Evolutionary conservation across 208 protist genomes (phyloP).

Genomic region (Strigomonas culicis): DNA sequence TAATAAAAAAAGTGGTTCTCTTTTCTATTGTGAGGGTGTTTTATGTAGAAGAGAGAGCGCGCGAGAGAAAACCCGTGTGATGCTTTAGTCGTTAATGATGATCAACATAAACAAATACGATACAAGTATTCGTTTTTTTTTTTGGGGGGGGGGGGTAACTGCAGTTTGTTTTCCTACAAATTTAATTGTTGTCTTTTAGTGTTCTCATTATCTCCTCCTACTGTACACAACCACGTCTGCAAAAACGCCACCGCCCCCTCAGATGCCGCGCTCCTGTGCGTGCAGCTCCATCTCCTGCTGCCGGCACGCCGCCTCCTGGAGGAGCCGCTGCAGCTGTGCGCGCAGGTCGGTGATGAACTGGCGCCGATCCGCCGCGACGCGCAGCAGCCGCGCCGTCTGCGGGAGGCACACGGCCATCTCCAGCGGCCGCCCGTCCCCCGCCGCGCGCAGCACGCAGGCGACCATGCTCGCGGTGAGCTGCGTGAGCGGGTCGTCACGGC

Average conservation of each 20-base stretch:
- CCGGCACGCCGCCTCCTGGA: neutral
- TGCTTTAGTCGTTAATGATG: neutral
- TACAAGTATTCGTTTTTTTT: no score
- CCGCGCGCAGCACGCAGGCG: constrained; percentile 33
- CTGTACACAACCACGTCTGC: neutral
- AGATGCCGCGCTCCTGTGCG: neutral
- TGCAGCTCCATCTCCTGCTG: neutral
- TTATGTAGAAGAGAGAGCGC: no score
- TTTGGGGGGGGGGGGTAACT: no score
- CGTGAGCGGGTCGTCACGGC: constrained; percentile 80
- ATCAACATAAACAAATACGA: no score
- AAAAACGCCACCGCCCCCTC: neutral
- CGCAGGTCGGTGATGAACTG: constrained; percentile 38
- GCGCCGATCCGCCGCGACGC: constrained; percentile 28
- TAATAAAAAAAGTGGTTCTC: constrained; percentile 12
- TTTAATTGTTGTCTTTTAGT: no score
- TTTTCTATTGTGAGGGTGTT: constrained; percentile 6
- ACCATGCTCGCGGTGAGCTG: constrained; percentile 57
- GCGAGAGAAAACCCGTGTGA: neutral
- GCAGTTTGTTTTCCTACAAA: no score
- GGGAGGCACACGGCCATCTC: constrained; percentile 65
- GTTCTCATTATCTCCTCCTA: no score
- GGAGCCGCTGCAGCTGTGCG: constrained; percentile 22
- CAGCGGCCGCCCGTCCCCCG: constrained; percentile 45
- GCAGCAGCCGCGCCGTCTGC: constrained; percentile 22